Conservation (phyloP, 192 early-diverging fungal genomes). For the Coemansia sp. region DNA sequence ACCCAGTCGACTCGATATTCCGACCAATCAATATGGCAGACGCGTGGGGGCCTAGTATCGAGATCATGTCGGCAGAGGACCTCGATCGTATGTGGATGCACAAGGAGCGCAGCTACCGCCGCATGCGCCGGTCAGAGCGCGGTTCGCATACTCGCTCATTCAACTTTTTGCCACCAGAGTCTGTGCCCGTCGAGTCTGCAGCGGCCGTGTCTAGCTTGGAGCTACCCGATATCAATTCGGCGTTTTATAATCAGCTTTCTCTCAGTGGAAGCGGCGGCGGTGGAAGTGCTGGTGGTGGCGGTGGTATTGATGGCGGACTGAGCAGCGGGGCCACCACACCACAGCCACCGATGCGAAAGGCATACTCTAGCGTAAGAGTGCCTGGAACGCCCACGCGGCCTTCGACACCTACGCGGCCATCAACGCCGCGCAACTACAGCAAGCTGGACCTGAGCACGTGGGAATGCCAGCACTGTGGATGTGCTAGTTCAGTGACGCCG, state of each 20-base stretch:
- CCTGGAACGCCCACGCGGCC: constrained; percentile 40
- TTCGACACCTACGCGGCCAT: constrained; percentile 39
- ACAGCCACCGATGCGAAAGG: constrained; percentile 24
- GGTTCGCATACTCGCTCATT: constrained; percentile 39
- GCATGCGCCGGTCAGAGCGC: constrained; percentile 53
- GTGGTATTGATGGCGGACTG: constrained; percentile 20
- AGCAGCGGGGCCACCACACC: constrained; percentile 51
- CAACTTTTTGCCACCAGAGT: constrained; percentile 53
- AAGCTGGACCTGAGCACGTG: constrained; percentile 47
- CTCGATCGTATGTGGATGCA: constrained; percentile 55
- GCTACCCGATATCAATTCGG: constrained; percentile 42
- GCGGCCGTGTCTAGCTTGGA: constrained; percentile 18
- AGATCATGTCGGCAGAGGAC: constrained; percentile 54
- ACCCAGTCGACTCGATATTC: constrained; percentile 46
- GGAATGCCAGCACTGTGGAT: constrained; percentile 56
- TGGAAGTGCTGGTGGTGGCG: neutral
- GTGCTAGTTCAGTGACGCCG: constrained; percentile 45
- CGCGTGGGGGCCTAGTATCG: constrained; percentile 52
- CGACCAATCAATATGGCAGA: constrained; percentile 46
- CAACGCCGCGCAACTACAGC: constrained; percentile 41
- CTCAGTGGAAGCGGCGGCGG: neutral
- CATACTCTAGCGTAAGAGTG: constrained; percentile 23
- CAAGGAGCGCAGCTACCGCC: constrained; percentile 54
- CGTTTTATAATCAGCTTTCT: constrained; percentile 41
- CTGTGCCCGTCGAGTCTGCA: constrained; percentile 25